Conservation (phyloP, 257 asterid species). For the Solanum tarijense region DNA sequence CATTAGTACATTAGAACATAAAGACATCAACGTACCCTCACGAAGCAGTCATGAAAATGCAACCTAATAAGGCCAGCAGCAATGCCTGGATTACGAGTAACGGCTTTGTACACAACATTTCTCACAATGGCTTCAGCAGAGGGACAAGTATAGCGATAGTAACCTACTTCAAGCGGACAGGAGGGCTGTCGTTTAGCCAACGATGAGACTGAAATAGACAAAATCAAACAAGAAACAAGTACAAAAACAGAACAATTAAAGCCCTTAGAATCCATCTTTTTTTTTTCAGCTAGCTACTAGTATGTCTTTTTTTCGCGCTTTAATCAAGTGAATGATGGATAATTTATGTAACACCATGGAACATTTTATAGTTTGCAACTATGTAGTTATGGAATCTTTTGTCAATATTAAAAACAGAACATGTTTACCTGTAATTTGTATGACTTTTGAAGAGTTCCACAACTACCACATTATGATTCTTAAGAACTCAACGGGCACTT, state of each 20-base stretch:
- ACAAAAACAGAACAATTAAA: neutral
- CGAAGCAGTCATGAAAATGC: slow-evolving; percentile 75
- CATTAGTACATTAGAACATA: neutral
- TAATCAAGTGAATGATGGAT: neutral
- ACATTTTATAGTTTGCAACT: neutral
- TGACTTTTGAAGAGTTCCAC: neutral
- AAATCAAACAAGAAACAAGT: slow-evolving; percentile 9
- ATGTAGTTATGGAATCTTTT: neutral
- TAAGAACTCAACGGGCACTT: neutral
- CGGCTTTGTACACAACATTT: slow-evolving; percentile 28
- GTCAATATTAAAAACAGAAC: neutral
- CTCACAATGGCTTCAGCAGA: slow-evolving; percentile 37
- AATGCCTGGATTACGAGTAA: slow-evolving; percentile 33
- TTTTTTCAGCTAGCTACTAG: neutral
- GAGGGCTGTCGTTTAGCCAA: slow-evolving; percentile 6
- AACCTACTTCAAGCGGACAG: slow-evolving; percentile 31
- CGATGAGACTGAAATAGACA: neutral
- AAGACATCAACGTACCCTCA: slow-evolving; percentile 28
- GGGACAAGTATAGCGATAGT: slow-evolving; percentile 34
- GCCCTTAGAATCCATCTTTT: slow-evolving; percentile 10
- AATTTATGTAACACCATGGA: neutral
- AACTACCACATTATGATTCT: neutral
- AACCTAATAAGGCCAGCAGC: slow-evolving; percentile 61
- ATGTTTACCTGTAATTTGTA: neutral
- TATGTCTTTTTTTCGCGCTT: neutral